phyloP scores from a whole-genome alignment of 2,329 filamentous ascomycete species.

The Botryotinia narcissicola region DNA sequence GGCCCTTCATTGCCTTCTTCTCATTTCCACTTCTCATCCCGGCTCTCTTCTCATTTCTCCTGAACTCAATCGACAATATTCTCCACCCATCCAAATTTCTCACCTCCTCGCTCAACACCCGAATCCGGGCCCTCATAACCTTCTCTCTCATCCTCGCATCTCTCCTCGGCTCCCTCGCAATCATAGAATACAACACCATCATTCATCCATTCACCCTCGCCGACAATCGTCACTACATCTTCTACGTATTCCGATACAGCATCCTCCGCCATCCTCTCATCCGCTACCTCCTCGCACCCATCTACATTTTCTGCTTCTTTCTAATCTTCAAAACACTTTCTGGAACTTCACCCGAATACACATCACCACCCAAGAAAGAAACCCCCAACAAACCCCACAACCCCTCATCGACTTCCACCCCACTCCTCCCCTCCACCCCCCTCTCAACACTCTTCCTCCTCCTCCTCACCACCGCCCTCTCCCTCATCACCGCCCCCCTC shows the following conservation, averaged over 20 bases:
- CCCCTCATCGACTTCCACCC: not conserved
- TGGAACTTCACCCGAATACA: constrained; percentile 33
- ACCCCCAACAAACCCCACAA: not conserved
- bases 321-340: constrained; percentile 63
- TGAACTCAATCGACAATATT: constrained; percentile 25
- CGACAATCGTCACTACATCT: constrained; percentile 96
- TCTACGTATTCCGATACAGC: constrained; percentile 88
- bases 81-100: constrained; percentile 36
- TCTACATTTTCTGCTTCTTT: constrained; percentile 72
- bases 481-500: constrained; percentile 81
- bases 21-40: constrained; percentile 73
- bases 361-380: not conserved
- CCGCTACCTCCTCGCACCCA: constrained; percentile 64
- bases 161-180: constrained; percentile 31
- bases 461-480: constrained; percentile 69
- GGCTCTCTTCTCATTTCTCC: constrained; percentile 44
- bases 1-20: constrained; percentile 87
- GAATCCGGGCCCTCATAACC: not conserved
- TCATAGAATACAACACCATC: constrained; percentile 82
- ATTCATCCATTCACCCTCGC: constrained; percentile 94
- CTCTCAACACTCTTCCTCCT: constrained; percentile 56
- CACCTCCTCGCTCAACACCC: constrained; percentile 1
- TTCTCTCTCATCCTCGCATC: not conserved
- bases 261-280: constrained; percentile 63
- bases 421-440: constrained; percentile 32